These are phyloP conservation scores for Arthromyces matolae DNA, from an alignment of 768 basidiomycete species.

Conservation along the genomic window DNA sequence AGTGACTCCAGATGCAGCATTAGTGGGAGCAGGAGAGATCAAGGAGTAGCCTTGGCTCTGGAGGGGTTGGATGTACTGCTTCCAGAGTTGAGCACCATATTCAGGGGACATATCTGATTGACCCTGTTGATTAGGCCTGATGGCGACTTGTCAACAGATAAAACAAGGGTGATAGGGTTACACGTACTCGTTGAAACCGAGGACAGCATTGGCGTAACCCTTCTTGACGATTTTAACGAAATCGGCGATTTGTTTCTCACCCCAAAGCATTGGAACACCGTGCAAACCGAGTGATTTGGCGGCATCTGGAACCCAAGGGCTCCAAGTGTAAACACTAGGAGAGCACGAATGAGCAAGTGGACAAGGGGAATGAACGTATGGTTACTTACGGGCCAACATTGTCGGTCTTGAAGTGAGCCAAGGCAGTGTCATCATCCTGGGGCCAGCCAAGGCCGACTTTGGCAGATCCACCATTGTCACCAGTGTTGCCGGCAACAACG, in stretches of 20 bases:
- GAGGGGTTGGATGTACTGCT: slow-evolving; percentile 57
- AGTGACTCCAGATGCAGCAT: slow-evolving; percentile 46
- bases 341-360: neutral
- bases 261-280: slow-evolving; percentile 71
- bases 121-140: slow-evolving; percentile 61
- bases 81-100: slow-evolving; percentile 54
- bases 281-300: slow-evolving; percentile 45
- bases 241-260: slow-evolving; percentile 42
- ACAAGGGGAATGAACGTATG: neutral
- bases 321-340: slow-evolving; percentile 65
- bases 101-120: slow-evolving; percentile 61
- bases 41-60: slow-evolving; percentile 51
- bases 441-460: slow-evolving; percentile 73
- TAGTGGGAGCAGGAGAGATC: slow-evolving; percentile 66
- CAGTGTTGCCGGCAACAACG: slow-evolving; percentile 15
- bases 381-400: slow-evolving; percentile 40
- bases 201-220: slow-evolving; percentile 47
- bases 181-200: slow-evolving; percentile 76
- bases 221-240: slow-evolving; percentile 44
- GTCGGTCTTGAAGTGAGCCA: slow-evolving; percentile 47
- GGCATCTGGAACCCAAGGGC: slow-evolving; percentile 40
- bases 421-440: slow-evolving; percentile 44
- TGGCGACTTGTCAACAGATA: neutral
- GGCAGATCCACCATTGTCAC: slow-evolving; percentile 19
- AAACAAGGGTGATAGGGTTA: neutral